Conservation (phyloP, 2,329 filamentous ascomycete species). For the Alternaria brassicae region DNA sequence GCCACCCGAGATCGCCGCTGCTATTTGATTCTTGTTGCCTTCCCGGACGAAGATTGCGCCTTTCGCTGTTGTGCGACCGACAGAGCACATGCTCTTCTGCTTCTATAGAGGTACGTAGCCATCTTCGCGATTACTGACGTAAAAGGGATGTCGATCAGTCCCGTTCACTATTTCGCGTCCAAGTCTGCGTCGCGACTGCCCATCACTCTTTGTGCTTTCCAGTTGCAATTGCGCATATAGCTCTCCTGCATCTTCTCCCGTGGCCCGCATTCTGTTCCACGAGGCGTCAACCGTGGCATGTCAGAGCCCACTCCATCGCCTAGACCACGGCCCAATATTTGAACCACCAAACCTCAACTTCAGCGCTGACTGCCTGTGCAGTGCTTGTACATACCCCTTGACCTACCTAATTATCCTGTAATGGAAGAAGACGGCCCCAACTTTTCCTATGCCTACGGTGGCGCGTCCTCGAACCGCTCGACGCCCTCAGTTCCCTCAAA, state of each 20-base stretch:
- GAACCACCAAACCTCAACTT: conserved; percentile 2
- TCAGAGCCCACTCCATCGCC: conserved; percentile 12
- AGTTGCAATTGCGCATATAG: not conserved
- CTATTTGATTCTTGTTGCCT: conserved; percentile 28
- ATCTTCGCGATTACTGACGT: conserved; percentile 11
- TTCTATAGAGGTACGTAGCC: conserved; percentile 47
- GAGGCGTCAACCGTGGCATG: conserved; percentile 5
- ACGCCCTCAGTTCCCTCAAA: conserved; percentile 39
- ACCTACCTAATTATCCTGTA: conserved; percentile 35
- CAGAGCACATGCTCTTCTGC: conserved; percentile 26
- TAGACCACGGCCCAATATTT: conserved; percentile 16
- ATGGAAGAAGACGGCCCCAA: conserved; percentile 51
- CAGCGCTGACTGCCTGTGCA: conserved; percentile 35
- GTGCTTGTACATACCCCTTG: conserved; percentile 48
- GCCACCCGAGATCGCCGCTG: conserved; percentile 31
- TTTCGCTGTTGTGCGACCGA: conserved; percentile 13
- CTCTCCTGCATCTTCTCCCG: not conserved
- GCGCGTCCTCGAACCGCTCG: conserved; percentile 26
- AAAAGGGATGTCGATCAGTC: conserved; percentile 34
- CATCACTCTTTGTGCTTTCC: not conserved
- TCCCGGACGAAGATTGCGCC: conserved; percentile 9
- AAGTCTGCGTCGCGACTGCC: conserved; percentile 5
- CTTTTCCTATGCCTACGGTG: conserved; percentile 51
- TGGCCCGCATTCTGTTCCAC: conserved; percentile 3
- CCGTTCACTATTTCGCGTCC: conserved; percentile 10